Evolutionary conservation across 164 flowering plant genomes (phyloP).

Genomic region (Sedum album): DNA sequence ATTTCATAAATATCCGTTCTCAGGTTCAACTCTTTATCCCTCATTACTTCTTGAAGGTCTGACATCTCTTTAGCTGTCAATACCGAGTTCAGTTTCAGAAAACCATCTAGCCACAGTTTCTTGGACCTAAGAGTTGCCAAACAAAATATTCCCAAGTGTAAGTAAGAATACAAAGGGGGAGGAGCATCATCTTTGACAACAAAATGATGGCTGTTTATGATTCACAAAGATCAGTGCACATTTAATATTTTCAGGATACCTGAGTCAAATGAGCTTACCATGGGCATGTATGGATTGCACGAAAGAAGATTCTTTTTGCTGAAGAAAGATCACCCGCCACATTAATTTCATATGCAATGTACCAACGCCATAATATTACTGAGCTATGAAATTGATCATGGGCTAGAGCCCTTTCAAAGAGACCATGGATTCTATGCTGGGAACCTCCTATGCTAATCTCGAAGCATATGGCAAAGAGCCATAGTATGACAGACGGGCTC

Average conservation of each 20-base stretch:
- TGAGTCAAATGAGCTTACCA: slow-evolving; percentile 39
- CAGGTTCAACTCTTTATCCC: slow-evolving; percentile 81
- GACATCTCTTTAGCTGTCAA: slow-evolving; percentile 76
- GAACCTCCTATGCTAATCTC: slow-evolving; percentile 60
- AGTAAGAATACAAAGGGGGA: neutral
- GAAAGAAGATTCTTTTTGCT: slow-evolving; percentile 67
- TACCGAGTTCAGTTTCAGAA: slow-evolving; percentile 40
- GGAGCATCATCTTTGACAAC: neutral
- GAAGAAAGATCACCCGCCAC: slow-evolving; percentile 47
- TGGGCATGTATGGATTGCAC: slow-evolving; percentile 94
- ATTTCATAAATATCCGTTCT: slow-evolving; percentile 95
- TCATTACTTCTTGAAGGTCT: slow-evolving; percentile 96
- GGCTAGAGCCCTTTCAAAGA: slow-evolving; percentile 79
- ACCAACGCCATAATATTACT: slow-evolving; percentile 50
- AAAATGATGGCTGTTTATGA: neutral
- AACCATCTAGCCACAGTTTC: slow-evolving; percentile 90
- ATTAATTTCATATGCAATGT: slow-evolving; percentile 50
- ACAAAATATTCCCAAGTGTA: neutral
- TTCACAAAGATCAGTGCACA: neutral
- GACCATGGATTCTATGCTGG: slow-evolving; percentile 63
- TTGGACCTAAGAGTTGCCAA: slow-evolving; percentile 54
- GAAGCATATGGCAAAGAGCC: slow-evolving; percentile 58
- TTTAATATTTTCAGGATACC: neutral
- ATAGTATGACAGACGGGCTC: slow-evolving; percentile 66
- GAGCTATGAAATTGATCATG: slow-evolving; percentile 47